Conservation (phyloP, 768 basidiomycete species). For the Dacryopinax primogenitus region DNA sequence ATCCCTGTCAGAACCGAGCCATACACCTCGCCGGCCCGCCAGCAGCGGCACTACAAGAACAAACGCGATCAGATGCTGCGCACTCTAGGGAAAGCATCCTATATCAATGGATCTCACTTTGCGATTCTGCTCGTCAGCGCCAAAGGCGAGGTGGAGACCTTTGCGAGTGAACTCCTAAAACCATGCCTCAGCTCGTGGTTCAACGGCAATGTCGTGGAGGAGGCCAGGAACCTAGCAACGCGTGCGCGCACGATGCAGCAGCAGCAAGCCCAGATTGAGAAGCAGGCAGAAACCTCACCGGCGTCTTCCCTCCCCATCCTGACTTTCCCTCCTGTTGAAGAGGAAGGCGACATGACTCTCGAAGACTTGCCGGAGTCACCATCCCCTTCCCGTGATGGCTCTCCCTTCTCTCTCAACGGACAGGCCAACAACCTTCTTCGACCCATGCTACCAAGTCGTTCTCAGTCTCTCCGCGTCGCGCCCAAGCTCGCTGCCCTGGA, state of each 20-base stretch:
- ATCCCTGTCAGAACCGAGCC: slow-evolving; percentile 29
- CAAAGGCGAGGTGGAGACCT: slow-evolving; percentile 28
- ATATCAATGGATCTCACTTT: slow-evolving; percentile 31
- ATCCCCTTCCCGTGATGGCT: not conserved
- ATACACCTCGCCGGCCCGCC: slow-evolving; percentile 26
- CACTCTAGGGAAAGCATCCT: slow-evolving; percentile 27
- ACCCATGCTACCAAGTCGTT: not conserved
- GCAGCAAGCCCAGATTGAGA: slow-evolving; percentile 3
- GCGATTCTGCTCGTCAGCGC: slow-evolving; percentile 29
- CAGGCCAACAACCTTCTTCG: not conserved
- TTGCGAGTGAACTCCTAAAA: slow-evolving; percentile 28
- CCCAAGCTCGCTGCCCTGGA: slow-evolving; percentile 9
- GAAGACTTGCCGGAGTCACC: slow-evolving; percentile 17
- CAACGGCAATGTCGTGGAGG: not conserved
- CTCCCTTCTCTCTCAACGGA: not conserved
- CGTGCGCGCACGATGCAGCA: not conserved
- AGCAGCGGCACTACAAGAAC: slow-evolving; percentile 29
- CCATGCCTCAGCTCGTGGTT: slow-evolving; percentile 20
- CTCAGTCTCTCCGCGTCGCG: not conserved
- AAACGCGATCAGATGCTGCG: slow-evolving; percentile 29
- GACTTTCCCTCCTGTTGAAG: slow-evolving; percentile 13
- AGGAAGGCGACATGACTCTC: slow-evolving; percentile 12
- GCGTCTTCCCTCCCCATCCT: not conserved
- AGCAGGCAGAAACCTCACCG: not conserved
- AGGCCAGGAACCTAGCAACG: slow-evolving; percentile 11